These are phyloP conservation scores for Populus davidiana DNA, from an alignment of 345 rosid species.

Conservation along the genomic window DNA sequence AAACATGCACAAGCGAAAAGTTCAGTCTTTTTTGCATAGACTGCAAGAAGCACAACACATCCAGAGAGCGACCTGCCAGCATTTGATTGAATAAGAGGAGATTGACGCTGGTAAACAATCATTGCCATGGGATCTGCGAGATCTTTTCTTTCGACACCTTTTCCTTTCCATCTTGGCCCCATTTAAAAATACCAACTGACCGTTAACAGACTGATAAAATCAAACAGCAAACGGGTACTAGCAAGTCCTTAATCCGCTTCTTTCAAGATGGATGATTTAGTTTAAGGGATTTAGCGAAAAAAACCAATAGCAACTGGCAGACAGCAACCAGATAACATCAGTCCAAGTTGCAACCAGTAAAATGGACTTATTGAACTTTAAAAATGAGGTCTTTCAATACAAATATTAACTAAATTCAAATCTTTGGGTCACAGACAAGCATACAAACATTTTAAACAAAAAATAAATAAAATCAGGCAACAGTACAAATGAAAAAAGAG, in stretches of 20 bases:
- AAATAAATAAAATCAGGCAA: background rate
- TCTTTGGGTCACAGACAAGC: background rate
- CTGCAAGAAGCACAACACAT: background rate
- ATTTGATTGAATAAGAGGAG: background rate
- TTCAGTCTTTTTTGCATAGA: background rate
- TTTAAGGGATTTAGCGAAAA: too few relatives aligned
- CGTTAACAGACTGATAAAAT: background rate
- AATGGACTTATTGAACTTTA: too few relatives aligned
- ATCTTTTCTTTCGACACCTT: background rate
- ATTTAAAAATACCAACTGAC: background rate
- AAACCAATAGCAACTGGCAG: too few relatives aligned
- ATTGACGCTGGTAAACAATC: background rate
- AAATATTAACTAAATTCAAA: background rate
- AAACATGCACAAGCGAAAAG: conserved; percentile 68
- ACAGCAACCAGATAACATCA: too few relatives aligned
- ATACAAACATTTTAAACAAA: background rate
- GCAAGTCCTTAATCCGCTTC: background rate
- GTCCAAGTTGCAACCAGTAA: too few relatives aligned
- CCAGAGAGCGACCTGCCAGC: background rate
- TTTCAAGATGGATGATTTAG: too few relatives aligned
- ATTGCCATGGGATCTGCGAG: background rate
- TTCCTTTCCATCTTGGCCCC: conserved; percentile 1
- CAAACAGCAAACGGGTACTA: background rate
- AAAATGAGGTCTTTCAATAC: too few relatives aligned
- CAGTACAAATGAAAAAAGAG: background rate